These are phyloP conservation scores for Oryza officinalis DNA, from an alignment of 176 grass and related monocot genomes.

Conservation along the genomic window DNA sequence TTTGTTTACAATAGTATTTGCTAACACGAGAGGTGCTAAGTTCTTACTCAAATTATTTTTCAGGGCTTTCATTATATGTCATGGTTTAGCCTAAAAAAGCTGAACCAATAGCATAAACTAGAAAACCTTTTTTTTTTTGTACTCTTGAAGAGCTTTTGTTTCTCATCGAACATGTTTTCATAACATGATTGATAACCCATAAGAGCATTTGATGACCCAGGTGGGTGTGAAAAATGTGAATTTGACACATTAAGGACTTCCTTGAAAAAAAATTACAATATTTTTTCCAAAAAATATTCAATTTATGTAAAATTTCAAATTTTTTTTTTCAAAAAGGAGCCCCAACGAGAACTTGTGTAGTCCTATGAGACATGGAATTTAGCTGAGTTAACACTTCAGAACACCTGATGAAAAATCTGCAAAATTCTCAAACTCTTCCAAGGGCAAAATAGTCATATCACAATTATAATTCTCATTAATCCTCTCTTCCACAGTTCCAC, in stretches of 20 bases:
- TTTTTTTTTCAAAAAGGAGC: too few species aligned
- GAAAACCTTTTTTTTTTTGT: background rate
- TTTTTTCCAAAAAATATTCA: too few species aligned
- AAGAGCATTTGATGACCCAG: background rate
- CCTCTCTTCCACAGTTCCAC: background rate
- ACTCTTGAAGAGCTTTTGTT: background rate
- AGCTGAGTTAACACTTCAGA: too few species aligned
- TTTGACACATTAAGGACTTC: too few species aligned
- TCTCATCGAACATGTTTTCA: background rate
- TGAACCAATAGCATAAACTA: background rate
- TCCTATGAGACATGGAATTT: background rate
- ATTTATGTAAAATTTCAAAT: too few species aligned
- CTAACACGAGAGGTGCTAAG: too few species aligned
- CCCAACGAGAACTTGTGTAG: background rate
- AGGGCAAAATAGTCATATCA: constrained; percentile 23
- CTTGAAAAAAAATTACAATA: too few species aligned
- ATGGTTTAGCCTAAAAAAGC: too few species aligned
- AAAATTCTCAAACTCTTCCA: too few species aligned
- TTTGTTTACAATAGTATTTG: too few species aligned
- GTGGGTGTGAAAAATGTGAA: background rate
- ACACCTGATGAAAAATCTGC: background rate
- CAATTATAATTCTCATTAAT: background rate
- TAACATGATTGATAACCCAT: background rate
- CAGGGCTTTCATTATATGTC: too few species aligned
- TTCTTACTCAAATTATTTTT: too few species aligned